Conservation (phyloP, 2,329 filamentous ascomycete genomes). For the Xylaria sp. region DNA sequence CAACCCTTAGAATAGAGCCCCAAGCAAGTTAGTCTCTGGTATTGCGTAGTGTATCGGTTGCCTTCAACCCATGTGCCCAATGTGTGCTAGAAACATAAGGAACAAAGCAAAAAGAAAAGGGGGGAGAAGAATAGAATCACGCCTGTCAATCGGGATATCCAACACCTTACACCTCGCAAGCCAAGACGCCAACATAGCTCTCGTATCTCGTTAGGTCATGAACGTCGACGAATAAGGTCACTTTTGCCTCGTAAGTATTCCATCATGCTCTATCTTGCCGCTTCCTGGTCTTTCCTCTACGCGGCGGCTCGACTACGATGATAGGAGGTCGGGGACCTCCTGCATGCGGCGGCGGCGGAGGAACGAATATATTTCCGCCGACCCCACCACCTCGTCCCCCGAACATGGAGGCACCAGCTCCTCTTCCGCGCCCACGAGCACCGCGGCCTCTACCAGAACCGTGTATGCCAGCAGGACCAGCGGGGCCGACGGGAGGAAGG, state of each 20-base stretch:
- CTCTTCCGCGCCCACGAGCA: slow-evolving; percentile 18
- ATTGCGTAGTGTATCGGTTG: background rate
- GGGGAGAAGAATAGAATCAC: background rate
- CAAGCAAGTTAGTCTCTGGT: background rate
- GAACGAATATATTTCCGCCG: slow-evolving; percentile 25
- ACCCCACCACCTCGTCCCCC: slow-evolving; percentile 19
- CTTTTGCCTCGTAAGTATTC: background rate
- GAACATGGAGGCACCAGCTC: slow-evolving; percentile 7
- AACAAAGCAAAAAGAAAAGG: background rate
- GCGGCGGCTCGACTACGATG: slow-evolving; percentile 7
- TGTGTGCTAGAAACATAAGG: background rate
- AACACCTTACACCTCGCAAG: background rate
- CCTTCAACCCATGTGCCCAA: background rate
- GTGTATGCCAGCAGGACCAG: background rate
- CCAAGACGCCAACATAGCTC: background rate
- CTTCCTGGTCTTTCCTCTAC: slow-evolving; percentile 42
- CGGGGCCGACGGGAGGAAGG: background rate
- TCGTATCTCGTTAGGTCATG: slow-evolving; percentile 9
- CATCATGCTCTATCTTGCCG: slow-evolving; percentile 30
- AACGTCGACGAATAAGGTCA: background rate
- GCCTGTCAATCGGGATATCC: background rate
- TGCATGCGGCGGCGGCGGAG: slow-evolving; percentile 7
- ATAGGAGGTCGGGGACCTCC: slow-evolving; percentile 17
- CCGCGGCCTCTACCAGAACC: slow-evolving; percentile 16
- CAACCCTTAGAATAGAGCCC: background rate